Percentiles rank a stretch among this genome's conserved stretches.
These are phyloP conservation scores for Pleurozium schreberi DNA, from an alignment of 225 moss, liverwort and hornwort species.

Conservation along the genomic window DNA sequence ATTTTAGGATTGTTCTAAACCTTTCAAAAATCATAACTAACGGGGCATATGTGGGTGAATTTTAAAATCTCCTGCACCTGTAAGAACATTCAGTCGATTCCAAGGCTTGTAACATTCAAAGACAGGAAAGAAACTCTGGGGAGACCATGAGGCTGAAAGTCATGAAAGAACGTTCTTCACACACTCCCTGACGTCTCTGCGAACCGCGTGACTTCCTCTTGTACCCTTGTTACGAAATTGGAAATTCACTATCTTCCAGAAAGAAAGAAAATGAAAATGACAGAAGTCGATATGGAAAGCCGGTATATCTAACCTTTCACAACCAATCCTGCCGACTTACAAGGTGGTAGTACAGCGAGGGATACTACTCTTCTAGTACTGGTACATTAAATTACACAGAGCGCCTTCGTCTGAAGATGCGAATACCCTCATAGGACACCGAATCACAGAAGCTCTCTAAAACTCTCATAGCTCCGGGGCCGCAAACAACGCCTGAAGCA, in stretches of 20 bases:
- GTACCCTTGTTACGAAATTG: neutral
- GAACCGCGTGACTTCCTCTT: neutral
- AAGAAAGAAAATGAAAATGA: neutral
- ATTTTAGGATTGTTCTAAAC: neutral
- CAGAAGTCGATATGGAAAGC: neutral
- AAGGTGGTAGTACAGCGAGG: neutral
- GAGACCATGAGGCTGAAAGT: neutral
- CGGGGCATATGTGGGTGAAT: neutral
- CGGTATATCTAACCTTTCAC: neutral
- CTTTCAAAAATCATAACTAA: neutral
- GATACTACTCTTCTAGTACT: neutral
- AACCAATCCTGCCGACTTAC: neutral
- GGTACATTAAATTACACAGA: neutral
- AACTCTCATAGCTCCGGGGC: neutral
- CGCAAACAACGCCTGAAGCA: neutral
- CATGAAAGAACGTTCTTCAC: neutral
- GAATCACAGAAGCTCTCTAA: neutral
- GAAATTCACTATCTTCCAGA: neutral
- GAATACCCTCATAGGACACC: neutral
- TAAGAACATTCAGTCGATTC: neutral
- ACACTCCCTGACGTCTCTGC: neutral
- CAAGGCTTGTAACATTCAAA: neutral
- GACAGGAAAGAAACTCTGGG: neutral
- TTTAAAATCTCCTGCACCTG: neutral
- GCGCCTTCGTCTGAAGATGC: neutral